Evolutionary conservation across 2,329 filamentous ascomycete genomes (phyloP), one percentile per base, ranked within the genome.

Genomic region (Diplodia corticola): DNA sequence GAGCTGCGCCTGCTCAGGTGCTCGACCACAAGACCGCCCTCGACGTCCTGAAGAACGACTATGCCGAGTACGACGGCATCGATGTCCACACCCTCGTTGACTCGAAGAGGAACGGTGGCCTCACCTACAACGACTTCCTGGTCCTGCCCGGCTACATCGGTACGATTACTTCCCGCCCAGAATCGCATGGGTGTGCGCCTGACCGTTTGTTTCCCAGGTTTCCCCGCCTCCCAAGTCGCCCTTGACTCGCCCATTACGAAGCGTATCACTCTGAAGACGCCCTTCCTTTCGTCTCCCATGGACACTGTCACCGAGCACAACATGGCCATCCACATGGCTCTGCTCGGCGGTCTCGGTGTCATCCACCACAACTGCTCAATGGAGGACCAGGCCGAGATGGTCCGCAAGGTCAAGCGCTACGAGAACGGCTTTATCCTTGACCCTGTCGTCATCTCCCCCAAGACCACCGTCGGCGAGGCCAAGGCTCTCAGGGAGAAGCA

Each of bases 351-450:
- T 75, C 84, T 96, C 20, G 92, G 95, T 82, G 93, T 99, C 73
- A 96, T 99, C 72, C 95, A 99, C 85, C 95, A 99, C 87, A 99
- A 99, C 85, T 99, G 95, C 86, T 95, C 93, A n/a, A 87, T 93
- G 33, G 92, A 98, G 30, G 91, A 92, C 65, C 95, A 99, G 84
- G 95, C 95, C 71, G 93, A 97, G 83, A 99, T 99, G 95, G 92
- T 99, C 72, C 88, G 92, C 80, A 98, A 97, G 85, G 95, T 99
- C 74, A 99, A 99, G 90, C 88, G 95, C 76, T 99, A 93, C 81
- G 95, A 99, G 84, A 99, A 99, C 83, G 95, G 95, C 73, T 99
- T 99, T 85, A 99, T 99, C 77, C 85, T 92, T 54, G 96, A 99
- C 76, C 95, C 95, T 50, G 88, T 99, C 67, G 93, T 98, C 76